A percentile compares a stretch with the other conserved stretches of the same genome.
Conservation (phyloP, 495 filamentous ascomycete genomes). For the Trichoderma parareesei region DNA sequence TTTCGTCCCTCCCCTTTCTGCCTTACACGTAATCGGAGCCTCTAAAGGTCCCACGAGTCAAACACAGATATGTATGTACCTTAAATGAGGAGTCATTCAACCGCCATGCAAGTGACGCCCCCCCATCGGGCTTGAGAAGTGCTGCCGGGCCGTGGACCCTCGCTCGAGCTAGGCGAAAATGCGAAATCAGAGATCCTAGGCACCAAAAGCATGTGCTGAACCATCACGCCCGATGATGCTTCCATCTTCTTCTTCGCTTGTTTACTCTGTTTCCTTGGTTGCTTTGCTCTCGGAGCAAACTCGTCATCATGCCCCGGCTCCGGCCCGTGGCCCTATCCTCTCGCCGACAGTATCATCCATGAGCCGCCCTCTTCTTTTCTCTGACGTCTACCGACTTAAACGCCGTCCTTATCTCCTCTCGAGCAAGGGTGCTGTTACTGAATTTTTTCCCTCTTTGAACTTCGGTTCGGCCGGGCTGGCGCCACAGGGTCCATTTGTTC, state of each 20-base stretch:
- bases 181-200: no score
- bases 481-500: not conserved
- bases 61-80: not conserved
- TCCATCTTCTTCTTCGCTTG: not conserved
- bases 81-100: no score
- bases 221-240: not conserved
- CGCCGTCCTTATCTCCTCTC: conserved; percentile 1
- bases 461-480: conserved; percentile 2
- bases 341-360: not conserved
- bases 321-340: not conserved
- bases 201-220: not conserved
- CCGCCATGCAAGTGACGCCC: not conserved
- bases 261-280: no score
- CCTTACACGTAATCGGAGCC: not conserved
- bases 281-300: not conserved
- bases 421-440: not conserved
- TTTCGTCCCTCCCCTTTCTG: not conserved
- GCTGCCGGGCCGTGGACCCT: not conserved
- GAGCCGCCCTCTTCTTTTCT: not conserved
- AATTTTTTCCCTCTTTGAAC: not conserved
- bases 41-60: not conserved
- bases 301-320: not conserved
- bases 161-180: not conserved
- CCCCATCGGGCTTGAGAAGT: not conserved
- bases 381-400: not conserved